Conservation (phyloP, 495 filamentous ascomycete genomes). For the Podospora anserina region DNA sequence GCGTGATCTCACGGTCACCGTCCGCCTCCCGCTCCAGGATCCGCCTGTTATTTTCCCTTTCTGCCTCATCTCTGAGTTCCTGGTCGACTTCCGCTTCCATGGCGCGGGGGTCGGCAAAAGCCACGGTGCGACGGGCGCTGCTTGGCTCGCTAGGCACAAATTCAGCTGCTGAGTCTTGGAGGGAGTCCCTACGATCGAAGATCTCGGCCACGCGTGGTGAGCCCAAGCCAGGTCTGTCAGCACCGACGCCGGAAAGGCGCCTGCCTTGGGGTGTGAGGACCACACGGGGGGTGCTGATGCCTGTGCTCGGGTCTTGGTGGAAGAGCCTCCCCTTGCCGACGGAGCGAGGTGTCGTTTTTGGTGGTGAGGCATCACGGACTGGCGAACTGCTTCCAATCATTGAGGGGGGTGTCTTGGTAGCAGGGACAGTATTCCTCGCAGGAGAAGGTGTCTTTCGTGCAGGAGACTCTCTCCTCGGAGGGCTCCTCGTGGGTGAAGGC, state of each 20-base stretch:
- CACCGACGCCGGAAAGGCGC: constrained; percentile 69
- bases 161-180: constrained; percentile 60
- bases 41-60: constrained; percentile 56
- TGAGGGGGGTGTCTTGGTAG: constrained; percentile 21
- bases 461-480: constrained; percentile 10
- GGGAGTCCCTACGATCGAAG: constrained; percentile 67
- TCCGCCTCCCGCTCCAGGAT: constrained; percentile 51
- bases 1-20: constrained; percentile 56
- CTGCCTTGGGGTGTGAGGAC: constrained; percentile 61
- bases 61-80: constrained; percentile 62
- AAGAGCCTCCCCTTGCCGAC: constrained; percentile 49
- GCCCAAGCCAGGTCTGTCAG: constrained; percentile 71
- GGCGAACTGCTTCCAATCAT: constrained; percentile 35
- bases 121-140: constrained; percentile 45
- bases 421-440: constrained; percentile 10
- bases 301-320: constrained; percentile 54
- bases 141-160: constrained; percentile 53
- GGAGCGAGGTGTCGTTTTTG: constrained; percentile 26
- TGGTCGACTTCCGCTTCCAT: constrained; percentile 68
- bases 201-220: constrained; percentile 73
- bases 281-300: constrained; percentile 59
- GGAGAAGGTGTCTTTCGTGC: constrained; percentile 18
- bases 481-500: constrained; percentile 8
- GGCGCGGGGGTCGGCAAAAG: constrained; percentile 63
- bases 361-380: constrained; percentile 27